A percentile compares a stretch with the other conserved stretches of the same genome.
Conservation (phyloP, 2,329 filamentous ascomycete species). For the Chrysoporthe puriensis region DNA sequence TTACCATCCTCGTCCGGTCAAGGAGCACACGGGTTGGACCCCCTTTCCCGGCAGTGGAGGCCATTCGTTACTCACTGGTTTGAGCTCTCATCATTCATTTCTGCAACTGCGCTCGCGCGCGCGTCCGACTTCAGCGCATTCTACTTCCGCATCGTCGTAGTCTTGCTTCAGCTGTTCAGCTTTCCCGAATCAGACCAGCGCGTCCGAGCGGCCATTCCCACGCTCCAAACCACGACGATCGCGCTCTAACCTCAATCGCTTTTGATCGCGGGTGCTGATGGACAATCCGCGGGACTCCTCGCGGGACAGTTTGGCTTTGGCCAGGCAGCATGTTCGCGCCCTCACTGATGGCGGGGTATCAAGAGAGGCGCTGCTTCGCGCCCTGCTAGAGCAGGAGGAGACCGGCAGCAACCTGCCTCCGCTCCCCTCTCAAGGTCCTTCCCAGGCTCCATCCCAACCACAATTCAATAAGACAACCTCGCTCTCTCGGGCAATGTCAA, state of each 20-base stretch:
- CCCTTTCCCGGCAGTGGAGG: slow-evolving; percentile 19
- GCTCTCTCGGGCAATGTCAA: slow-evolving; percentile 23
- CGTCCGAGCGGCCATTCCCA: slow-evolving; percentile 11
- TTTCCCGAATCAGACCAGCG: slow-evolving; percentile 2
- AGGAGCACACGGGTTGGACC: slow-evolving; percentile 12
- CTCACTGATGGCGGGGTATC: slow-evolving; percentile 38
- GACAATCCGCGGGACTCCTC: slow-evolving; percentile 34
- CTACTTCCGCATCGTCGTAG: not conserved
- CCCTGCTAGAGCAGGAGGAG: slow-evolving; percentile 38
- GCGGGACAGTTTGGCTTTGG: slow-evolving; percentile 36
- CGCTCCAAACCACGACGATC: slow-evolving; percentile 7
- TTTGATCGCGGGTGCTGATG: slow-evolving; percentile 29
- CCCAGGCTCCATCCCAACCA: slow-evolving; percentile 14
- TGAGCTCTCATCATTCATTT: slow-evolving; percentile 22
- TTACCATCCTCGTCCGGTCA: not conserved
- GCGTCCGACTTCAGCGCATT: slow-evolving; percentile 9
- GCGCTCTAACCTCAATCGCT: slow-evolving; percentile 1
- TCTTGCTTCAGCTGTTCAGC: slow-evolving; percentile 12
- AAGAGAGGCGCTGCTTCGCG: slow-evolving; percentile 39
- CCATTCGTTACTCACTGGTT: slow-evolving; percentile 24
- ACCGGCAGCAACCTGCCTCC: slow-evolving; percentile 20
- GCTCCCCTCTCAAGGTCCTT: slow-evolving; percentile 19
- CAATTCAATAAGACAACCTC: slow-evolving; percentile 16
- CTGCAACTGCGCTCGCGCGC: slow-evolving; percentile 15
- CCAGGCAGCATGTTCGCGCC: slow-evolving; percentile 39